These are phyloP conservation scores for Citrullus amarus DNA, from an alignment of 306 rosid genomes.

Conservation along the genomic window DNA sequence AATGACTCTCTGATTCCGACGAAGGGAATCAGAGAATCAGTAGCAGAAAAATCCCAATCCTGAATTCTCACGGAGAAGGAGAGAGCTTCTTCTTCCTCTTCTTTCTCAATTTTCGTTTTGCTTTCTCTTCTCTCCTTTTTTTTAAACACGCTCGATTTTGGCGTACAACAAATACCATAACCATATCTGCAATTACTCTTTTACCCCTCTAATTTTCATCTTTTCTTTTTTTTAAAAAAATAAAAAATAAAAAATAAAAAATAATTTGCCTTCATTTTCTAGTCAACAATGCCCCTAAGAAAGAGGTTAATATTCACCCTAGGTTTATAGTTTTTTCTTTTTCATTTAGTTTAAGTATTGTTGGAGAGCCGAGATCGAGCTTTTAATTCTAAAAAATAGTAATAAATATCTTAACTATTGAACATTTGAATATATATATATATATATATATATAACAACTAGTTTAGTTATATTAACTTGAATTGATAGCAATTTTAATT, in stretches of 20 bases:
- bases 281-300: neutral
- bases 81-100: neutral
- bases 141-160: constrained; percentile 23
- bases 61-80: constrained; percentile 12
- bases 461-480: neutral
- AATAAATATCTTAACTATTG: too few species aligned
- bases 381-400: too few species aligned
- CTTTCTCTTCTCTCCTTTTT: constrained; percentile 32
- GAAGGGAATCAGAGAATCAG: constrained; percentile 67
- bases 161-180: constrained; percentile 11
- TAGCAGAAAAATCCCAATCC: constrained; percentile 12
- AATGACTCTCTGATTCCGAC: constrained; percentile 54
- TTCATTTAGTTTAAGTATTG: neutral
- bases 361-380: too few species aligned
- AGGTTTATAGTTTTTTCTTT: neutral
- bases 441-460: too few species aligned
- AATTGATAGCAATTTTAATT: neutral
- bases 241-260: too few species aligned
- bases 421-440: too few species aligned
- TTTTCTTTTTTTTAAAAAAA: neutral
- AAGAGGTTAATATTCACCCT: too few species aligned
- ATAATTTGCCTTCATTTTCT: neutral
- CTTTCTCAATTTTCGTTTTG: constrained; percentile 4
- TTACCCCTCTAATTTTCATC: constrained; percentile 10
- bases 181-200: constrained; percentile 1